Evolutionary conservation across 2,329 filamentous ascomycete genomes (phyloP).

Genomic region (Exophiala sp.): DNA sequence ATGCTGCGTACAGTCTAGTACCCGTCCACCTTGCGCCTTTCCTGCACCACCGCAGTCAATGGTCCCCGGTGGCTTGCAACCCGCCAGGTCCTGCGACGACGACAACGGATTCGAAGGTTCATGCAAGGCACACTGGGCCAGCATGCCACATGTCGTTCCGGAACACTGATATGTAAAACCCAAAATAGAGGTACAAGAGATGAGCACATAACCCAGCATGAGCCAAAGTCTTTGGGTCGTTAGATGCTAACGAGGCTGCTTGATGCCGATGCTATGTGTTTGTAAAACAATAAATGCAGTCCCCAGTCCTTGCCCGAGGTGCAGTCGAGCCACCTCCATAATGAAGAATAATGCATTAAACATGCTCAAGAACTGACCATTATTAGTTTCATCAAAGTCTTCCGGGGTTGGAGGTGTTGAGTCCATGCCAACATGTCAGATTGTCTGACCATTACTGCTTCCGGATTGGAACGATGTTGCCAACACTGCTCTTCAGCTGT

Average conservation of each 20-base stretch:
- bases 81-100: slow-evolving; percentile 3
- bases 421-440: background rate
- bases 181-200: no score
- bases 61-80: slow-evolving; percentile 5
- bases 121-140: no score
- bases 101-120: background rate
- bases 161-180: no score
- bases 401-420: background rate
- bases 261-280: no score
- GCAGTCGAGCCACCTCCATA: background rate
- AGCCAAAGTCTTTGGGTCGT: no score
- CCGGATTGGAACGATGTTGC: slow-evolving; percentile 1
- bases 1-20: no score
- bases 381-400: background rate
- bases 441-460: slow-evolving; percentile 3
- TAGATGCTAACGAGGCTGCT: no score
- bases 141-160: no score
- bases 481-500: background rate
- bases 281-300: no score
- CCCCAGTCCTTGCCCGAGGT: background rate
- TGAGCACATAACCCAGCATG: no score
- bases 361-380: background rate
- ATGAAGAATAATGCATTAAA: no score
- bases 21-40: background rate
- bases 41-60: background rate